Evolutionary conservation across 169 alveolate species (phyloP).

Genomic region (Neospora caninum): DNA sequence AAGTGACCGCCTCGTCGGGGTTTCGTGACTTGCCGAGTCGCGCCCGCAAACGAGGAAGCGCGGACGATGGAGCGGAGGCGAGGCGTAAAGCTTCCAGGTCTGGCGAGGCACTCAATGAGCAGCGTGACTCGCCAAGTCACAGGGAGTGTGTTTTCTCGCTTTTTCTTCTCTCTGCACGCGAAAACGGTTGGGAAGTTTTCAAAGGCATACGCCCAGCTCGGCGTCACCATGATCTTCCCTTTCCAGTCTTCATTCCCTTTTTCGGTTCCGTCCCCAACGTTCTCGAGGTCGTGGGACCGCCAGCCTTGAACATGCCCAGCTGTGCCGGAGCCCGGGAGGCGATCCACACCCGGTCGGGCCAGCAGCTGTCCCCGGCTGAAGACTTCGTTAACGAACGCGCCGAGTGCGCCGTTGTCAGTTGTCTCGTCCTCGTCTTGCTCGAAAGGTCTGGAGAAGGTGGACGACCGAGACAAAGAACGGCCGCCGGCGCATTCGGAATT

Average conservation of each 20-base stretch:
- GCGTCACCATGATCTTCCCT: slow-evolving; percentile 20
- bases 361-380: not conserved
- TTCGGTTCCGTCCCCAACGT: not conserved
- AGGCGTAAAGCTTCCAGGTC: not conserved
- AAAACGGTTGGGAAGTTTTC: not conserved
- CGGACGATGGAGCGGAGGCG: slow-evolving; percentile 21
- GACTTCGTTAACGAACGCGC: slow-evolving; percentile 19
- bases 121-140: slow-evolving; percentile 2
- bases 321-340: not conserved
- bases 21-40: not conserved
- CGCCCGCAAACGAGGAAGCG: slow-evolving; percentile 7
- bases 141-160: not conserved
- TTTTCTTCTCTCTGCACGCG: not conserved
- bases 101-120: slow-evolving; percentile 9
- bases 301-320: not conserved
- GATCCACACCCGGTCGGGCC: not conserved
- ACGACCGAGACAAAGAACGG: not conserved
- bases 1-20: slow-evolving; percentile 34
- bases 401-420: slow-evolving; percentile 15
- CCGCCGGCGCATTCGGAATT: slow-evolving; percentile 10
- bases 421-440: not conserved
- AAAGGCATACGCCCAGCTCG: slow-evolving; percentile 34
- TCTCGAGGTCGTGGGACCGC: not conserved
- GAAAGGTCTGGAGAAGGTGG: not conserved
- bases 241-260: not conserved